Base-by-base conservation (phyloP, 1,284 basidiomycete genomes). In the Melanopsichium pennsylvanicum region DNA sequence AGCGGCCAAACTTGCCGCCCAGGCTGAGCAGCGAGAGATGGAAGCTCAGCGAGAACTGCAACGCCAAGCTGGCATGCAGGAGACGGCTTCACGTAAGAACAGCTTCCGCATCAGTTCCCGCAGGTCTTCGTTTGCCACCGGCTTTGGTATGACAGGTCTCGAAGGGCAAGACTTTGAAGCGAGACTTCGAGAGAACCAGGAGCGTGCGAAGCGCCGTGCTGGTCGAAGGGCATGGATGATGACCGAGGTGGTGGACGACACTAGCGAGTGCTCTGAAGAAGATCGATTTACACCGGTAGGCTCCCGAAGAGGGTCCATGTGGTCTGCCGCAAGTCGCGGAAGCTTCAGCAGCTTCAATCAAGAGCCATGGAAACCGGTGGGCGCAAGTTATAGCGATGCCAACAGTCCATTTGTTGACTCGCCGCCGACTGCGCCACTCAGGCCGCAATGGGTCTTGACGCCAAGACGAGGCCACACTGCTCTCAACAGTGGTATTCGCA, bases 401-500 rank as follows among this genome's bases (percentile, higher is more conserved):
- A 48, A 51, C 42, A 67, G 69, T 23, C 69, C 63, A 26, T 67
- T 55, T 38, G 38, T 41, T 27, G 63, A 62, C 23, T 62, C 63
- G 19, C 63, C 62, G 9, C 63, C 62, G 34, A 47, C 50, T 3
- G 55, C 54, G 18, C 71, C 64, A 11, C 43, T 56, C 4, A 63
- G 52, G 26, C 75, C 75, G 3, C 79, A 79, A 26, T 98, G 95
- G 95, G 86, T 88, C 11, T 84, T 98, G 9, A 83, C 87, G 10
- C 87, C 89, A 4, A 86, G 94, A 31, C 89, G 93, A 54, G 95
- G 93, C 19, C 95, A 98, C 82, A 88, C 92, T 5, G 95, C 95
- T 8, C 92, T 98, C 90, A 90, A 95, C 70, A 90, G 89, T 42
- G 95, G 96, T 31, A 93, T 97, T 75, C 87, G 89, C 52, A 90